Percentiles rank a stretch among this genome's conserved stretches.
phyloP scores from a whole-genome alignment of 1,139 yeast species.

The Hansenula sp. region DNA sequence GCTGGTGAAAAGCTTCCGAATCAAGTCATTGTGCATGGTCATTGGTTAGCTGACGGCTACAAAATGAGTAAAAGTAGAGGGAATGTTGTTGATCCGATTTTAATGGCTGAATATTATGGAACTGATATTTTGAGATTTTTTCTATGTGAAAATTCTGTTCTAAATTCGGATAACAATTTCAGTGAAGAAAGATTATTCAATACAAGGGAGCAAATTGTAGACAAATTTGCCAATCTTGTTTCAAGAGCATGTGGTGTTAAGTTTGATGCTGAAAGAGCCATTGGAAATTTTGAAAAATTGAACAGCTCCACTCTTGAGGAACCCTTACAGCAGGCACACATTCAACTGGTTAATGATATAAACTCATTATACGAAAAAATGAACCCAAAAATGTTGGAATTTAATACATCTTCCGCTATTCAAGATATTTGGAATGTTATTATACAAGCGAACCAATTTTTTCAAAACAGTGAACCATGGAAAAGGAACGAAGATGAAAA shows the following conservation, averaged over 20 bases:
- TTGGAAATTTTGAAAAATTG: constrained; percentile 14
- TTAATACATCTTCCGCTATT: constrained; percentile 59
- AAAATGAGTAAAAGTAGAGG: constrained; percentile 95
- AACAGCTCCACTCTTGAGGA: constrained; percentile 13
- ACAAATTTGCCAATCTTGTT: constrained; percentile 79
- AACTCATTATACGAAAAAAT: constrained; percentile 32
- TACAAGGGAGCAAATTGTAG: constrained; percentile 65
- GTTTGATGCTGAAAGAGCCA: constrained; percentile 54
- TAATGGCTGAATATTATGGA: constrained; percentile 57
- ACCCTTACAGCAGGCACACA: constrained; percentile 7
- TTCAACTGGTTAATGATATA: constrained; percentile 23
- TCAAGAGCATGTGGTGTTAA: constrained; percentile 70
- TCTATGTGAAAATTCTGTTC: constrained; percentile 69
- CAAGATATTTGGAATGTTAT: constrained; percentile 60
- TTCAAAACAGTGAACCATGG: constrained; percentile 67
- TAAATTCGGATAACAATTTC: constrained; percentile 78
- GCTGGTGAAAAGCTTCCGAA: constrained; percentile 68
- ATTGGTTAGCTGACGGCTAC: constrained; percentile 86
- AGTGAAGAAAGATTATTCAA: constrained; percentile 52
- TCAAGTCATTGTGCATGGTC: constrained; percentile 85
- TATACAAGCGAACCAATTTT: constrained; percentile 58
- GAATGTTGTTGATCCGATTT: constrained; percentile 91
- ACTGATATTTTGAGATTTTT: constrained; percentile 74
- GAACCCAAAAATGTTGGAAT: constrained; percentile 38
- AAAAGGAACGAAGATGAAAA: constrained; percentile 30